phyloP scores from a whole-genome alignment of 495 filamentous ascomycete species.

The Tuber microsphaerosporum region DNA sequence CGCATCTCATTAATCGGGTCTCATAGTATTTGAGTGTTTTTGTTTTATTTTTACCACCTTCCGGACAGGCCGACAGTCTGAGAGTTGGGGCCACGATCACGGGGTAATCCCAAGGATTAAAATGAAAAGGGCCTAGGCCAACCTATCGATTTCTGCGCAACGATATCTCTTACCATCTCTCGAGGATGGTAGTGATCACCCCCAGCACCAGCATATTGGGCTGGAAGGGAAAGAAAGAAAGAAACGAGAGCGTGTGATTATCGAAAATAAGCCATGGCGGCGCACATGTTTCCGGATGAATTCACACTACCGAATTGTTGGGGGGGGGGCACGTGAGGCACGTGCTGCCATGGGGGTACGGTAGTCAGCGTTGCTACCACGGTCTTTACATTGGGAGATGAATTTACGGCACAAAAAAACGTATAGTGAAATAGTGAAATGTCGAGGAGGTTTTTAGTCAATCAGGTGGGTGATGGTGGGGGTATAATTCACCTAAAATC shows the following conservation, averaged over 20 bases:
- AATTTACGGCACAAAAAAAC: background rate
- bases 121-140: background rate
- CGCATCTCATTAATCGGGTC: background rate
- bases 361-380: background rate
- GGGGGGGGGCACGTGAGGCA: background rate
- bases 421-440: background rate
- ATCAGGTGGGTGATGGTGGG: background rate
- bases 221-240: background rate
- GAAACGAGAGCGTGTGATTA: background rate
- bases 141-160: background rate
- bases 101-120: background rate
- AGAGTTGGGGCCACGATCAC: background rate
- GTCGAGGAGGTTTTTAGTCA: background rate
- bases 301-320: background rate
- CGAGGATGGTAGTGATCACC: background rate
- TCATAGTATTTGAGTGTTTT: background rate
- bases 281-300: background rate
- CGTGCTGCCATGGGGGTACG: background rate
- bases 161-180: background rate
- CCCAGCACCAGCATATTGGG: background rate
- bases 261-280: background rate
- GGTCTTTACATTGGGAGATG: background rate
- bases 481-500: background rate
- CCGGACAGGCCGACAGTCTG: background rate
- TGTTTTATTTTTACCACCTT: background rate